Conservation (phyloP, 495 filamentous ascomycete species). For the Lophium mytilinum region DNA sequence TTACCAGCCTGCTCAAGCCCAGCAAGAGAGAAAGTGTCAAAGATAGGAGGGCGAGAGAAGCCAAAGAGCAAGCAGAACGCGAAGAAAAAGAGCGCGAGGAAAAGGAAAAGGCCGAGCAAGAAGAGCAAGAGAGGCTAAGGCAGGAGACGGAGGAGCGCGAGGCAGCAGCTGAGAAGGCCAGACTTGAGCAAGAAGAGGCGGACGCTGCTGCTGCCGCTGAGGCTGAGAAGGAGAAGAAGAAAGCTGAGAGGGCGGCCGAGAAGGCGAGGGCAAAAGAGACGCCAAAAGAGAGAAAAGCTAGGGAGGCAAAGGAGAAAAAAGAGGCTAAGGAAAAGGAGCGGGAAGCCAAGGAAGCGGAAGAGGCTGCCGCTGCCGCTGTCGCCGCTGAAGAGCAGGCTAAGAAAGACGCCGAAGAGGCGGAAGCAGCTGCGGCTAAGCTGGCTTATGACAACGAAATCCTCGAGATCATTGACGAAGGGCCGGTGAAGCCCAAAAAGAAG, state of each 20-base stretch:
- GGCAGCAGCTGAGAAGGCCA: slow-evolving; percentile 4
- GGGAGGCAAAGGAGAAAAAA: slow-evolving; percentile 11
- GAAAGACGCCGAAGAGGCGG: slow-evolving; percentile 23
- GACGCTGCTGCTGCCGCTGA: background rate
- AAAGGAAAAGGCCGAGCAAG: slow-evolving; percentile 5
- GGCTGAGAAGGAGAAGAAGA: background rate
- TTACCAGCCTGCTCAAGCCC: background rate
- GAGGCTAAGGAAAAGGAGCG: slow-evolving; percentile 16
- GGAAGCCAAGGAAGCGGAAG: slow-evolving; percentile 24
- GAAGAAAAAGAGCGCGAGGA: slow-evolving; percentile 3
- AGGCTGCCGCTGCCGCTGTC: slow-evolving; percentile 16
- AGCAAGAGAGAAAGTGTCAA: slow-evolving; percentile 13
- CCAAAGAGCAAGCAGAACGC: background rate
- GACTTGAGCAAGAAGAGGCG: slow-evolving; percentile 8
- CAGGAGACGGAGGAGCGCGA: slow-evolving; percentile 19
- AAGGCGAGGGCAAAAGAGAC: slow-evolving; percentile 17
- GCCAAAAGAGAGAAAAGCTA: background rate
- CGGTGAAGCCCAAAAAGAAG: slow-evolving; percentile 23
- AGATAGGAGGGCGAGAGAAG: slow-evolving; percentile 7
- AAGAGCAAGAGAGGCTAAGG: slow-evolving; percentile 4
- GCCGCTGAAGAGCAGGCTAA: slow-evolving; percentile 16
- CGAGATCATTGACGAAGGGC: slow-evolving; percentile 25
- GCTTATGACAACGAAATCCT: slow-evolving; percentile 32
- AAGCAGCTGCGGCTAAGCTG: slow-evolving; percentile 18
- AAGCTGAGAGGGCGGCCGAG: slow-evolving; percentile 14